A percentile compares a stretch with the other conserved stretches of the same genome.
Evolutionary conservation across 257 asterid genomes (phyloP).

Genomic region (Solanum bukasovii): DNA sequence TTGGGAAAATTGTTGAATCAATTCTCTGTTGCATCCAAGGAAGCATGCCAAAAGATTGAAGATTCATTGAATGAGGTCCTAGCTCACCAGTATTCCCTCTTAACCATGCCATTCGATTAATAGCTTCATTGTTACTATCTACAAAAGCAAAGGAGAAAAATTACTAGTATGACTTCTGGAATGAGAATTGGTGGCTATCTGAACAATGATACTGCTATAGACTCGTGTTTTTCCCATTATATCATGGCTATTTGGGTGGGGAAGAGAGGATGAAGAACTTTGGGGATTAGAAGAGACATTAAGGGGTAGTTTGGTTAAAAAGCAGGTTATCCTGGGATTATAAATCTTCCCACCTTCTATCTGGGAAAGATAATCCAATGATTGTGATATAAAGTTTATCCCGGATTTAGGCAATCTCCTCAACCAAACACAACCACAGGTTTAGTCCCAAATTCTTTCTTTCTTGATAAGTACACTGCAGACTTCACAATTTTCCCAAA

Average conservation of each 20-base stretch:
- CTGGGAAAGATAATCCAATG: neutral
- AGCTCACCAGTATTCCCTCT: constrained; percentile 68
- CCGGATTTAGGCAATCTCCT: neutral
- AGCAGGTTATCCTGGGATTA: neutral
- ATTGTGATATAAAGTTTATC: neutral
- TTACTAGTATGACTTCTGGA: neutral
- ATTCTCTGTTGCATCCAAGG: constrained; percentile 88
- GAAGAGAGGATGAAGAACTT: neutral
- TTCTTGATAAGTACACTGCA: neutral
- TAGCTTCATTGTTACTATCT: constrained; percentile 61
- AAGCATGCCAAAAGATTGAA: constrained; percentile 57
- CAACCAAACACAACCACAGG: neutral
- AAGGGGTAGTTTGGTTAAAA: neutral
- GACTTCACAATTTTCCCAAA: neutral
- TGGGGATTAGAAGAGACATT: neutral
- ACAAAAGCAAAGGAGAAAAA: constrained; percentile 5
- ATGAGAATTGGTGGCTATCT: neutral
- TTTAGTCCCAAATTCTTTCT: neutral
- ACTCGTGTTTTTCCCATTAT: neutral
- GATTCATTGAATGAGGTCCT: constrained; percentile 58
- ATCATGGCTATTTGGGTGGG: neutral
- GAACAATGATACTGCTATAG: neutral
- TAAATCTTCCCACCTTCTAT: neutral
- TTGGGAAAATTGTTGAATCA: constrained; percentile 50
- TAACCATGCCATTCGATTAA: constrained; percentile 77